Base-by-base conservation (phyloP, 306 rosid genomes). In the Casuarina cunninghamiana region DNA sequence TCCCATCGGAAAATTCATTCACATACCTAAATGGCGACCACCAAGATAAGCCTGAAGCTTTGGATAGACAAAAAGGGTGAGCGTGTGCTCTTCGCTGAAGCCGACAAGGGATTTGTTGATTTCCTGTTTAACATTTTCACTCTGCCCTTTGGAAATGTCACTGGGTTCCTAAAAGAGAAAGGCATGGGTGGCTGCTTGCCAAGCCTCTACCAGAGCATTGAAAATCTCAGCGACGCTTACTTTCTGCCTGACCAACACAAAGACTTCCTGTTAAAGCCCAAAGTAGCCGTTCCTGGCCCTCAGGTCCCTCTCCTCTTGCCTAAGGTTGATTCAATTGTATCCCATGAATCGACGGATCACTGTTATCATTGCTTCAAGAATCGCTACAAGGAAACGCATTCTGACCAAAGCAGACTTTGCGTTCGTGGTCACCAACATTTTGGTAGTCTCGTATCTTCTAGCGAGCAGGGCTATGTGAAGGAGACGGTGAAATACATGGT, bases 401-500 rank as follows among this genome's bases (percentile, higher is more conserved):
- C 2, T 46, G 9, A 10, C 51, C 10, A 2, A 2, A 46, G 12
- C 51, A 46, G 13, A 46, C 51, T 9, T 46, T 46, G 51, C 10
- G 13, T 0, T 9, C 13, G 0, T 46, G 6, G 0, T 38, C 5
- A 0, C 1, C 1, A 2, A 0, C 1, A 0, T n/a, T 57, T 2
- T 17, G 0, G 1, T 2, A 26, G 37, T 37, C 10, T 8, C 57
- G 10, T 53, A 19, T 35, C 5, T 10, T 11, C 15, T 0, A 6
- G 53, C 4, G 74, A 3, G n/a, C 61, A 68, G 43, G 79, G 84
- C 1, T 85, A 26, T 48, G 83, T 86, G 65, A 80, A 50, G 51
- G 89, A 53, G 6, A 6, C 54, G 3, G 87, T 71, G 0, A 86
- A 73, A 0, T 86, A 80, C 74, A 83, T 86, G 84, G 75, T 86